A percentile compares a stretch with the other conserved stretches of the same genome.
Evolutionary conservation across 1,139 yeast genomes (phyloP).

Genomic region (Martiniozyma asiatica): DNA sequence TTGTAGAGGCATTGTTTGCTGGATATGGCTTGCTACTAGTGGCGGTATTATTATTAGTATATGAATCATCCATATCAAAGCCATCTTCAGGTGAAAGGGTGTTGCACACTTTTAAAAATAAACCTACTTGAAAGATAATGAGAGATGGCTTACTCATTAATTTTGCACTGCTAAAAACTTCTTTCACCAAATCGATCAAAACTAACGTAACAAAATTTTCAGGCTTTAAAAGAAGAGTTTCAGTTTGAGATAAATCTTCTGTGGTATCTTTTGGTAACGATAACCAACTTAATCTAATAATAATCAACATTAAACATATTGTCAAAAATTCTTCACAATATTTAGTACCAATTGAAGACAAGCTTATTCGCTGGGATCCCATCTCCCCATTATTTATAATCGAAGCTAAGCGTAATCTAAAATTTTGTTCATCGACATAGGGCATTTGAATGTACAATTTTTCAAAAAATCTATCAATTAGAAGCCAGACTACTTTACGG

Average conservation of each 20-base stretch:
- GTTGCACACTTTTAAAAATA: constrained; percentile 24
- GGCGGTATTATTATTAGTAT: constrained; percentile 13
- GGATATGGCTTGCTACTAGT: background rate
- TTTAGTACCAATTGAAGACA: constrained; percentile 20
- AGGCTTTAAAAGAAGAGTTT: constrained; percentile 20
- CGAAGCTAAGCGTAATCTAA: constrained; percentile 21
- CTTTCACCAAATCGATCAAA: constrained; percentile 24
- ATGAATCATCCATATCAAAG: constrained; percentile 26
- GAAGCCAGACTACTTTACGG: constrained; percentile 25
- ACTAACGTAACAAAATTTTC: constrained; percentile 24
- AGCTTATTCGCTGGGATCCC: constrained; percentile 21
- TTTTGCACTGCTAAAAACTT: constrained; percentile 22
- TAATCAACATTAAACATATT: constrained; percentile 34
- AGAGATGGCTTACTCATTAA: constrained; percentile 24
- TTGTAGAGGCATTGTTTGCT: background rate
- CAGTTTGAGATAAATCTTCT: constrained; percentile 18
- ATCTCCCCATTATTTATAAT: constrained; percentile 24
- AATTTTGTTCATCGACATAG: constrained; percentile 27
- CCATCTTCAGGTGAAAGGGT: constrained; percentile 28
- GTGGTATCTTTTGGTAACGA: constrained; percentile 27
- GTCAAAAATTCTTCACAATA: constrained; percentile 24
- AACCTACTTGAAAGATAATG: constrained; percentile 26
- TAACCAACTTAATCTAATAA: constrained; percentile 37
- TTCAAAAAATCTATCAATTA: constrained; percentile 28
- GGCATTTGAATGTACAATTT: constrained; percentile 30